Conservation (phyloP, 2,329 filamentous ascomycete species). For the Talaromyces sp. region DNA sequence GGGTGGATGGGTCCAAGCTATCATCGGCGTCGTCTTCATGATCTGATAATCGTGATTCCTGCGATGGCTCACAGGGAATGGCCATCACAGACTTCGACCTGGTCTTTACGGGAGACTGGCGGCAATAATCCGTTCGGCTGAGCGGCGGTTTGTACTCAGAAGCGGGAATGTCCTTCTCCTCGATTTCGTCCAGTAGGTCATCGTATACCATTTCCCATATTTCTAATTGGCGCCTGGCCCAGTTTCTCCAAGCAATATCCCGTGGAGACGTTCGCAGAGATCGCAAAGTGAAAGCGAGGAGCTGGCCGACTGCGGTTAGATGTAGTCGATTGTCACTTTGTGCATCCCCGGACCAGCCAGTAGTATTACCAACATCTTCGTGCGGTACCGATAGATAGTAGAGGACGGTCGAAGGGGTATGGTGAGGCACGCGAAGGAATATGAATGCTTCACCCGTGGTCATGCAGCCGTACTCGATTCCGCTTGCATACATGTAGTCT, state of each 20-base stretch:
- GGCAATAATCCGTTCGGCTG: conserved; percentile 21
- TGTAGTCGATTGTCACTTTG: conserved; percentile 26
- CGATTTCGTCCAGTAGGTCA: conserved; percentile 25
- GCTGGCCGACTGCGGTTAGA: conserved; percentile 34
- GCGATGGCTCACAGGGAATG: conserved; percentile 17
- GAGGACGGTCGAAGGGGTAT: not conserved
- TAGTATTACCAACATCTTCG: conserved; percentile 23
- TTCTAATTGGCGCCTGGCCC: conserved; percentile 22
- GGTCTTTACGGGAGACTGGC: conserved; percentile 21
- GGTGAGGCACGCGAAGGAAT: not conserved
- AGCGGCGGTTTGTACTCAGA: conserved; percentile 22
- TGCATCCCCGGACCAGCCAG: not conserved
- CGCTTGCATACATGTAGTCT: not conserved
- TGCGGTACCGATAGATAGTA: not conserved
- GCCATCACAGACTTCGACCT: conserved; percentile 19
- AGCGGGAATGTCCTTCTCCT: conserved; percentile 24
- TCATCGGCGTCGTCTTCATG: not conserved
- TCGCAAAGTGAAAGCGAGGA: conserved; percentile 33
- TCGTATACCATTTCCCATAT: conserved; percentile 28
- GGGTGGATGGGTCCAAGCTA: not conserved
- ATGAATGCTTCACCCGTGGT: not conserved
- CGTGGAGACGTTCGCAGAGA: conserved; percentile 25
- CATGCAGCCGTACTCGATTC: not conserved
- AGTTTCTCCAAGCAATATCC: conserved; percentile 24
- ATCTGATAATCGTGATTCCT: not conserved